Evolutionary conservation across 2,329 filamentous ascomycete genomes (phyloP).

Genomic region (Beauveria asiatica): DNA sequence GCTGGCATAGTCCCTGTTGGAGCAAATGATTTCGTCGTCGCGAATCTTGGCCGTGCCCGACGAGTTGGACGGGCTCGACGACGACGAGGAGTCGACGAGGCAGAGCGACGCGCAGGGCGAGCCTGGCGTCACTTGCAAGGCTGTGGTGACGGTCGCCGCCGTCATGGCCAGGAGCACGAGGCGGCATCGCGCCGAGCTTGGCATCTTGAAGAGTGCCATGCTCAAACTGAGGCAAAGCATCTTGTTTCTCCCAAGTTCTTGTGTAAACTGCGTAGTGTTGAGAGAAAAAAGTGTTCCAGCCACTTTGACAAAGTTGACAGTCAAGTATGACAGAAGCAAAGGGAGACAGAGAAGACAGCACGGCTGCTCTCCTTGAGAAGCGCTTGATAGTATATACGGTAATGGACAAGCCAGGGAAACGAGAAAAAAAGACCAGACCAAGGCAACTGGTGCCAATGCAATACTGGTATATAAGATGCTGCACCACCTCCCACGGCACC

Average conservation of each 20-base stretch:
- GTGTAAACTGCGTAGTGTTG: too few species aligned
- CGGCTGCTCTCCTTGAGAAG: neutral
- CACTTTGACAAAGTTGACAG: neutral
- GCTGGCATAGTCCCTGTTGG: slow-evolving; percentile 34
- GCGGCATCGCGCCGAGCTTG: neutral
- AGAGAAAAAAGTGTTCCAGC: slow-evolving; percentile 3
- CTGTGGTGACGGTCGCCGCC: slow-evolving; percentile 18
- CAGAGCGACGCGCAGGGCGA: slow-evolving; percentile 47
- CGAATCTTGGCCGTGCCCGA: slow-evolving; percentile 37
- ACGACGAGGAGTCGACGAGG: slow-evolving; percentile 32
- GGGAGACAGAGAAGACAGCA: neutral
- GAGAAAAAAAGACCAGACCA: neutral
- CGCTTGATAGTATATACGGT: too few species aligned
- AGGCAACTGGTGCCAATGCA: neutral
- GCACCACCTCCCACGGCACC: neutral
- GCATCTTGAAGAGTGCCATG: neutral
- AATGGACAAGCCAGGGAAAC: too few species aligned
- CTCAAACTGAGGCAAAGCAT: too few species aligned
- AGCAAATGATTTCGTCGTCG: slow-evolving; percentile 39
- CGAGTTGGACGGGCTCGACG: slow-evolving; percentile 33
- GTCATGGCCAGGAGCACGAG: slow-evolving; percentile 5
- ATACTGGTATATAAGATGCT: neutral
- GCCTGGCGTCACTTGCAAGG: slow-evolving; percentile 43
- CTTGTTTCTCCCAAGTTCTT: too few species aligned
- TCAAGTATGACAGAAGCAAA: neutral